phyloP scores from a whole-genome alignment of 2,329 filamentous ascomycete genomes.

The Paracoccidioides lutzii region DNA sequence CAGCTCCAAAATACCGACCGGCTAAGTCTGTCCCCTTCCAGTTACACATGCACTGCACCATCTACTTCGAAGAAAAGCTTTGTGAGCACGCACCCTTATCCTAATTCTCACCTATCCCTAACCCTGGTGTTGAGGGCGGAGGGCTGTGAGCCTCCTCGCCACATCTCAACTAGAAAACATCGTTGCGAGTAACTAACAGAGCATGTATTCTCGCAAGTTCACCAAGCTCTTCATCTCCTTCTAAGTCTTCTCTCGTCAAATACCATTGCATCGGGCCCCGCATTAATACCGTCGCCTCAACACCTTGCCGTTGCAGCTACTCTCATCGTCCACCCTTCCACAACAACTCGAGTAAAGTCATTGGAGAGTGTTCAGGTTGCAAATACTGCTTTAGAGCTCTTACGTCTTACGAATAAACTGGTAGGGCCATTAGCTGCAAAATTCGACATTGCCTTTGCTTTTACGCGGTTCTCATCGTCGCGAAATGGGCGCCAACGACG shows the following conservation, averaged over 20 bases:
- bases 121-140: too few relatives aligned
- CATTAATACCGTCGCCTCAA: slow-evolving; percentile 54
- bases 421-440: slow-evolving; percentile 59
- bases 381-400: slow-evolving; percentile 53
- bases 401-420: slow-evolving; percentile 52
- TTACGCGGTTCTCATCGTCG: slow-evolving; percentile 34
- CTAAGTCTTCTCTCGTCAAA: slow-evolving; percentile 29
- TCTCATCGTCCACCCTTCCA: slow-evolving; percentile 64
- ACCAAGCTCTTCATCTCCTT: slow-evolving; percentile 50
- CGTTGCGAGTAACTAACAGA: neutral
- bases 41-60: slow-evolving; percentile 52
- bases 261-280: slow-evolving; percentile 32
- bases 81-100: slow-evolving; percentile 37
- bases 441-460: slow-evolving; percentile 59
- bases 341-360: slow-evolving; percentile 59
- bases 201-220: slow-evolving; percentile 28
- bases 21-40: slow-evolving; percentile 48
- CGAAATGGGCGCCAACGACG: slow-evolving; percentile 20
- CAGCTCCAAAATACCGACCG: slow-evolving; percentile 35
- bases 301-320: slow-evolving; percentile 69
- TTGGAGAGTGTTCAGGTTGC: slow-evolving; percentile 50
- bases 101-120: neutral
- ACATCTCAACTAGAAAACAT: too few relatives aligned
- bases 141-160: too few relatives aligned
- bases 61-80: slow-evolving; percentile 63